Evolutionary conservation across 176 grass and related monocot species (phyloP).

Genomic region (Phoenix dactylifera): DNA sequence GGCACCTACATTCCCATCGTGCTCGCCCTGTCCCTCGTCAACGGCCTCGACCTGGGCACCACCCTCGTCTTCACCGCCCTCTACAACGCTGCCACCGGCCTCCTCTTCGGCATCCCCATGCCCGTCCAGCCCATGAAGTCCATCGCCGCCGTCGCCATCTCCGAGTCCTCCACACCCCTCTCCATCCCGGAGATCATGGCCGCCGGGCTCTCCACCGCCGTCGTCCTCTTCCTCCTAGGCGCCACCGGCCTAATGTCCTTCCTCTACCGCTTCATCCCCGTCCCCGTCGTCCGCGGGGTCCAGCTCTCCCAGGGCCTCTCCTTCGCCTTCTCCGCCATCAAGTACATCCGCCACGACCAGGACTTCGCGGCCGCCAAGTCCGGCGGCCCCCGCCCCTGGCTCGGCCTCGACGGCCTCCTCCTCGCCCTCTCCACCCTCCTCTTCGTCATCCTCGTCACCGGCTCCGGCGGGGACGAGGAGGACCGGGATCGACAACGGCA

Average conservation of each 20-base stretch:
- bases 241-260: slow-evolving; percentile 62
- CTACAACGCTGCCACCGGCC: slow-evolving; percentile 70
- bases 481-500: neutral
- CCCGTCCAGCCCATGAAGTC: slow-evolving; percentile 97
- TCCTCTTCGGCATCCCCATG: slow-evolving; percentile 88
- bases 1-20: slow-evolving; percentile 93
- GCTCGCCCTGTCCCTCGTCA: slow-evolving; percentile 60
- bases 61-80: slow-evolving; percentile 81
- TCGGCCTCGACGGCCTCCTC: slow-evolving; percentile 60
- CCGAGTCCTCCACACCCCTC: slow-evolving; percentile 43
- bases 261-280: slow-evolving; percentile 61
- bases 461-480: slow-evolving; percentile 49
- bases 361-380: slow-evolving; percentile 59
- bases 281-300: slow-evolving; percentile 74
- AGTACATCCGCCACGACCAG: slow-evolving; percentile 75
- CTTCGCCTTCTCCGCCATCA: slow-evolving; percentile 76
- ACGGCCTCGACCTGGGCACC: slow-evolving; percentile 28
- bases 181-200: slow-evolving; percentile 71
- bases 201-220: slow-evolving; percentile 53
- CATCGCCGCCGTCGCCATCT: slow-evolving; percentile 79
- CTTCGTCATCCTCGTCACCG: slow-evolving; percentile 62
- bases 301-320: slow-evolving; percentile 81
- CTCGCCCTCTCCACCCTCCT: slow-evolving; percentile 64
- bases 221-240: slow-evolving; percentile 59
- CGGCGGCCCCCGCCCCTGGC: slow-evolving; percentile 33